phyloP scores from a whole-genome alignment of 2,329 filamentous ascomycete genomes.

The Fusarium multiceps region DNA sequence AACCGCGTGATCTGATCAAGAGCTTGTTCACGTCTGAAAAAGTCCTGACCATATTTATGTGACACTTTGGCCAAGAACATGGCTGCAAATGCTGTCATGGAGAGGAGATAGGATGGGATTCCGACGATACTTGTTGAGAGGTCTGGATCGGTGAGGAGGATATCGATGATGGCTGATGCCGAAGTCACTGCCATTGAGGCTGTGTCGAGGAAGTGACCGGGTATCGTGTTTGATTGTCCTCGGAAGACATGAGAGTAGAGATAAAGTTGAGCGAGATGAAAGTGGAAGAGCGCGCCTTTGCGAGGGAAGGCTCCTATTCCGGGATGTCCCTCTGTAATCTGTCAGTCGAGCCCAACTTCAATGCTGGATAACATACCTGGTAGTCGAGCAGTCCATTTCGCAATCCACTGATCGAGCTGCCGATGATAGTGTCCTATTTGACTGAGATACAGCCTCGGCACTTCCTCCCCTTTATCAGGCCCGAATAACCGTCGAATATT shows the following conservation, averaged over 20 bases:
- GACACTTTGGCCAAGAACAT: constrained; percentile 63
- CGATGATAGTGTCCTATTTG: constrained; percentile 54
- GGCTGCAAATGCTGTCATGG: constrained; percentile 65
- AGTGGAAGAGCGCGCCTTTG: constrained; percentile 55
- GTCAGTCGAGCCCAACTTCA: background rate
- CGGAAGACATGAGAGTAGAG: constrained; percentile 57
- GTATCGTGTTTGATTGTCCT: constrained; percentile 50
- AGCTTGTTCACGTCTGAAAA: constrained; percentile 53
- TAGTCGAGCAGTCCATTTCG: constrained; percentile 49
- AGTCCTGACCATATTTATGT: constrained; percentile 54
- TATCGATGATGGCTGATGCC: constrained; percentile 57
- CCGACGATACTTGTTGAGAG: constrained; percentile 55
- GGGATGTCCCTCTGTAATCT: constrained; percentile 42
- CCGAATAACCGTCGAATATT: constrained; percentile 66
- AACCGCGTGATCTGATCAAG: constrained; percentile 53
- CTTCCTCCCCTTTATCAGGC: constrained; percentile 62
- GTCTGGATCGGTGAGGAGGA: constrained; percentile 56
- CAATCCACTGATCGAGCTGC: constrained; percentile 54
- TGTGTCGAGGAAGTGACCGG: constrained; percentile 50
- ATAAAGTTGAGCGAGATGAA: constrained; percentile 56
- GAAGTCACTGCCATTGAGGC: constrained; percentile 51
- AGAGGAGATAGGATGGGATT: constrained; percentile 63
- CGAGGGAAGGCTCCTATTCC: constrained; percentile 55
- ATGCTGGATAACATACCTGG: constrained; percentile 38
- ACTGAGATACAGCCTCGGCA: constrained; percentile 62